phyloP scores from a whole-genome alignment of 2,329 filamentous ascomycete genomes.

The Pseudogymnoascus sp. region DNA sequence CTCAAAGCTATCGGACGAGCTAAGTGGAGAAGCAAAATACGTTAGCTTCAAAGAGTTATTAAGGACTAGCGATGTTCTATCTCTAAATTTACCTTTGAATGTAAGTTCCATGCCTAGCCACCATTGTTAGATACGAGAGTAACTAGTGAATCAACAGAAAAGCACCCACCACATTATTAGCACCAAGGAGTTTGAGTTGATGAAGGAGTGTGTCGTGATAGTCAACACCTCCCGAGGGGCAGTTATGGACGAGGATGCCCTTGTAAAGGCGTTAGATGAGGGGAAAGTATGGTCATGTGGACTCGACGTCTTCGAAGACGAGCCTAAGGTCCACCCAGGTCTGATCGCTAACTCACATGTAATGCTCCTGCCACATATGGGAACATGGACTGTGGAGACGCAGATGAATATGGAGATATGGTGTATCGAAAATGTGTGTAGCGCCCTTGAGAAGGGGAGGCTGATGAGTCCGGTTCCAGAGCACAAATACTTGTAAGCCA shows the following conservation, averaged over 20 bases:
- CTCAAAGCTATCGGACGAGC: constrained; percentile 47
- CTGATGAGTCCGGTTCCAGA: constrained; percentile 65
- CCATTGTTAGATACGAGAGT: too few relatives aligned
- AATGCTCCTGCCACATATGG: constrained; percentile 75
- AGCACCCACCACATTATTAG: constrained; percentile 57
- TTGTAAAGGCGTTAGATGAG: constrained; percentile 68
- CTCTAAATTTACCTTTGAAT: constrained; percentile 69
- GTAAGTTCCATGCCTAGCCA: constrained; percentile 43
- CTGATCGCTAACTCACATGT: constrained; percentile 64
- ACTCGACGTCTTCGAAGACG: constrained; percentile 75
- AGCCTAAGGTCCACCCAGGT: constrained; percentile 67
- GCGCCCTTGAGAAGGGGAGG: constrained; percentile 53
- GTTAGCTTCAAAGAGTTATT: constrained; percentile 68
- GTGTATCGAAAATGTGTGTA: constrained; percentile 63
- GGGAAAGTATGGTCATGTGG: constrained; percentile 60
- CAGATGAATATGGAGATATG: constrained; percentile 64
- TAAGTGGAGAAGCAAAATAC: constrained; percentile 51
- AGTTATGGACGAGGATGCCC: constrained; percentile 70
- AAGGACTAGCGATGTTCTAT: constrained; percentile 64
- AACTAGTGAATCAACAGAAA: too few relatives aligned
- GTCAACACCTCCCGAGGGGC: constrained; percentile 77
- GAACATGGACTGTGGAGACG: constrained; percentile 65
- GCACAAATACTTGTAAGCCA: constrained; percentile 36
- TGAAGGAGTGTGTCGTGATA: constrained; percentile 72
- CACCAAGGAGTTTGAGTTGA: constrained; percentile 59